These are phyloP conservation scores for Sporisorium scitamineum DNA, from an alignment of 1,284 basidiomycete genomes.

Conservation along the genomic window DNA sequence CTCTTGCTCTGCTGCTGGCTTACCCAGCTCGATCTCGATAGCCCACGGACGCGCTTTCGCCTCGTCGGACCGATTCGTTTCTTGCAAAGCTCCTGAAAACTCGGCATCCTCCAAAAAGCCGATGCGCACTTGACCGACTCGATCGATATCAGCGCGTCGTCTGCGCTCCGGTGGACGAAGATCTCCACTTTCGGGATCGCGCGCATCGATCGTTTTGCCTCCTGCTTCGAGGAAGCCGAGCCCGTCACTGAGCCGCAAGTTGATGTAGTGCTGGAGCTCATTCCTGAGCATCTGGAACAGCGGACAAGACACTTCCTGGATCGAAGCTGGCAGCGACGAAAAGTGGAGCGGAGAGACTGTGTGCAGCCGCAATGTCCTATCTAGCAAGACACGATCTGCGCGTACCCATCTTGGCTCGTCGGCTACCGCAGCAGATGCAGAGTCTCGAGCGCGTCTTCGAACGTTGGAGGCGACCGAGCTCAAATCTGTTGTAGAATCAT, in stretches of 20 bases:
- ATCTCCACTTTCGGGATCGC: constrained; percentile 37
- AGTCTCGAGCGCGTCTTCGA: constrained; percentile 26
- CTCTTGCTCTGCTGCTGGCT: constrained; percentile 33
- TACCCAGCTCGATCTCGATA: constrained; percentile 51
- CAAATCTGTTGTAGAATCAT: constrained; percentile 29
- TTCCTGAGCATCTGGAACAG: constrained; percentile 39
- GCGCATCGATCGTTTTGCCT: constrained; percentile 26
- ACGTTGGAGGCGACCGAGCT: constrained; percentile 18
- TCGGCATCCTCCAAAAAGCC: constrained; percentile 38
- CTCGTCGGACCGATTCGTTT: constrained; percentile 13
- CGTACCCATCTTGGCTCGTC: constrained; percentile 34
- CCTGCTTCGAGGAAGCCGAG: constrained; percentile 40
- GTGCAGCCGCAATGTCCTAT: constrained; percentile 45
- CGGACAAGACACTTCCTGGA: constrained; percentile 35
- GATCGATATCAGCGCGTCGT: constrained; percentile 35
- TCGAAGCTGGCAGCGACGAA: constrained; percentile 38
- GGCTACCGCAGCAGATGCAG: constrained; percentile 3
- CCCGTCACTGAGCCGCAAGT: constrained; percentile 49
- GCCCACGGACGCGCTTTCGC: constrained; percentile 34
- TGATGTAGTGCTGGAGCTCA: constrained; percentile 45
- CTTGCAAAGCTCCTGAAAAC: constrained; percentile 25
- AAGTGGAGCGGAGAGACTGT: constrained; percentile 46
- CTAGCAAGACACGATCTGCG: constrained; percentile 29
- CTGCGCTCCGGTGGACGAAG: constrained; percentile 39
- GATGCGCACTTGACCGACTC: constrained; percentile 43